Conservation (phyloP, 768 basidiomycete genomes). For the Roridomyces roridus region DNA sequence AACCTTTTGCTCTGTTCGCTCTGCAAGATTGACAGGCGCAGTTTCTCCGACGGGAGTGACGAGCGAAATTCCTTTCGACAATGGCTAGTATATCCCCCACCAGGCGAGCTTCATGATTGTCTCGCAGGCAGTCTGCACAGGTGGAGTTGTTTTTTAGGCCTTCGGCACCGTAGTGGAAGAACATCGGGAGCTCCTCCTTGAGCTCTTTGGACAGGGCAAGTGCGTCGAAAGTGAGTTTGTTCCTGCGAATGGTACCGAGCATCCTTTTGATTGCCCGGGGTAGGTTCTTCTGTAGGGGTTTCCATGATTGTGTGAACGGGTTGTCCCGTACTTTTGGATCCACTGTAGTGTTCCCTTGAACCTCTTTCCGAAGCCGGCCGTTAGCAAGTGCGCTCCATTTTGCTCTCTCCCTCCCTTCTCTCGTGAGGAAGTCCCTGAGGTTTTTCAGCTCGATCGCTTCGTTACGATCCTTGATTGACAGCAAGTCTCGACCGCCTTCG, state of each 20-base stretch:
- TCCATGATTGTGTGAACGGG: conserved; percentile 36
- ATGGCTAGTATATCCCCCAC: background rate
- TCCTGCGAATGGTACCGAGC: conserved; percentile 27
- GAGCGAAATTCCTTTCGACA: background rate
- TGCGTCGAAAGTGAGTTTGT: conserved; percentile 21
- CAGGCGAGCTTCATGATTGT: background rate
- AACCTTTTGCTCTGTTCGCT: background rate
- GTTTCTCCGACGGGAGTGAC: background rate
- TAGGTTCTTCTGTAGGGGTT: conserved; percentile 5
- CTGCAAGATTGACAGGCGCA: background rate
- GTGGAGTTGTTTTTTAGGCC: background rate
- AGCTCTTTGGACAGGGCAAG: conserved; percentile 14
- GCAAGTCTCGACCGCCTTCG: conserved; percentile 29
- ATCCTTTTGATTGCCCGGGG: conserved; percentile 24
- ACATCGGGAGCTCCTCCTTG: conserved; percentile 32
- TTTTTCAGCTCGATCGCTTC: conserved; percentile 32
- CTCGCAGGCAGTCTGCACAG: background rate
- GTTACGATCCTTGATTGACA: conserved; percentile 32
- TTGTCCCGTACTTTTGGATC: conserved; percentile 13
- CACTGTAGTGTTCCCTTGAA: background rate
- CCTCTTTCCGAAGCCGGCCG: conserved; percentile 13
- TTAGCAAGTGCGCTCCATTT: conserved; percentile 37
- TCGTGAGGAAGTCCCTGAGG: conserved; percentile 28
- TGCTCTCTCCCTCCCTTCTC: conserved; percentile 20
- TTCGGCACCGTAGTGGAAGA: conserved; percentile 33